Percentiles rank a stretch among this genome's conserved stretches.
phyloP scores from a whole-genome alignment of 371 early-diverging fungal genomes.

The Scutellospora calospora region DNA sequence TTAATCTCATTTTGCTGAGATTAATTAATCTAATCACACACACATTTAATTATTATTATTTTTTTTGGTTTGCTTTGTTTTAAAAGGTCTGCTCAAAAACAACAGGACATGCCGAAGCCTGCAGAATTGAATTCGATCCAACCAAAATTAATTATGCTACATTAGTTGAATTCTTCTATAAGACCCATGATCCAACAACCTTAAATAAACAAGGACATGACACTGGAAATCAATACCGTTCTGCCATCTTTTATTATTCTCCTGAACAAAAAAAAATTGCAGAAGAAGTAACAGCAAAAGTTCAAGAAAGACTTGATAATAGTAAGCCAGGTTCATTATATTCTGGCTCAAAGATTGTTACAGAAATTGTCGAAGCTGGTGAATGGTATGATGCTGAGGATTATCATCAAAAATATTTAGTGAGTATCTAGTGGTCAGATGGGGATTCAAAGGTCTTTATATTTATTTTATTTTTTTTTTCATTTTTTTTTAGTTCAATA shows the following conservation, averaged over 20 bases:
- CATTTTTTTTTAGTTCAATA: no score
- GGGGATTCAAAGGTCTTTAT: no score
- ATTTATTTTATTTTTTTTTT: no score
- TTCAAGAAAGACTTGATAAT: constrained; percentile 64
- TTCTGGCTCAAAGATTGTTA: constrained; percentile 69
- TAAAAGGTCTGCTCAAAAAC: constrained; percentile 71
- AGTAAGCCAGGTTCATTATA: constrained; percentile 44
- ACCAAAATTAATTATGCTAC: constrained; percentile 67
- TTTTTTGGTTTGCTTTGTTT: constrained; percentile 43
- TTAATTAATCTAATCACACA: neutral
- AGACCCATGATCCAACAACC: constrained; percentile 80
- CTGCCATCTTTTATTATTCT: constrained; percentile 84
- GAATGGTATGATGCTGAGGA: constrained; percentile 89
- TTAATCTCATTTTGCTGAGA: neutral
- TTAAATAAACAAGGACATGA: constrained; percentile 69
- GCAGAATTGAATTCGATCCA: constrained; percentile 82
- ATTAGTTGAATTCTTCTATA: constrained; percentile 86
- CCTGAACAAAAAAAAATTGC: constrained; percentile 79
- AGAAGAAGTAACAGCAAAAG: constrained; percentile 67
- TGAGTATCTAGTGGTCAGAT: constrained; percentile 44
- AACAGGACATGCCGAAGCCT: constrained; percentile 88
- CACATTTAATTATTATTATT: neutral
- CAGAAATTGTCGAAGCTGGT: constrained; percentile 75
- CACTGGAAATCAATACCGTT: constrained; percentile 87
- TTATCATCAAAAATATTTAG: constrained; percentile 89